A percentile compares a stretch with the other conserved stretches of the same genome.
Evolutionary conservation across 2,329 filamentous ascomycete species (phyloP).

Genomic region (Aspergillus versicolor): DNA sequence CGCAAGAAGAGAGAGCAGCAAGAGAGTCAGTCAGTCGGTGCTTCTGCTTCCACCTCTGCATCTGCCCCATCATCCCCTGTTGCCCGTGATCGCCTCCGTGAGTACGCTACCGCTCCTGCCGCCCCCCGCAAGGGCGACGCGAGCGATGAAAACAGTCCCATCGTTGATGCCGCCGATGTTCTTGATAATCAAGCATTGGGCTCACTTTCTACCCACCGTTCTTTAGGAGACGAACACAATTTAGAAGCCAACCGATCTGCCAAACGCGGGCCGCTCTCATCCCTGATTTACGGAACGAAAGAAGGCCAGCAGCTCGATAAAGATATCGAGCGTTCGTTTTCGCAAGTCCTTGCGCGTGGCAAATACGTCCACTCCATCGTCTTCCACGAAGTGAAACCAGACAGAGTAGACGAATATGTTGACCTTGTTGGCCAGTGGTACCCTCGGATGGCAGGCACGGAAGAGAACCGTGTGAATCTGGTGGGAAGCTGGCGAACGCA

Average conservation of each 20-base stretch:
- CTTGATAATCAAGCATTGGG: constrained; percentile 52
- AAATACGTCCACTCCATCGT: constrained; percentile 99
- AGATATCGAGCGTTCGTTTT: constrained; percentile 95
- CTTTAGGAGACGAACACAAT: constrained; percentile 57
- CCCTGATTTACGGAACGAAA: constrained; percentile 94
- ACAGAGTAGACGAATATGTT: constrained; percentile 93
- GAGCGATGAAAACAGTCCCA: constrained; percentile 33
- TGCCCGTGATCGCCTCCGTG: constrained; percentile 35
- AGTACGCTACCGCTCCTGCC: constrained; percentile 42
- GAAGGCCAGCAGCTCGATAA: constrained; percentile 92
- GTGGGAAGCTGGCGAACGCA: constrained; percentile 98
- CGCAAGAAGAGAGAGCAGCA: constrained; percentile 74
- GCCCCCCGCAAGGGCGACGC: constrained; percentile 48
- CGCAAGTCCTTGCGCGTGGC: constrained; percentile 87
- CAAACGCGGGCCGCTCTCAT: constrained; percentile 74
- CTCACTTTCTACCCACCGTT: constrained; percentile 58
- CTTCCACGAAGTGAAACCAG: constrained; percentile 91
- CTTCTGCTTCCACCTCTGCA: constrained; percentile 46
- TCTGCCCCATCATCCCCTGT: constrained; percentile 35
- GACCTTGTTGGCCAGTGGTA: constrained; percentile 89
- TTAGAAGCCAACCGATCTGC: constrained; percentile 60
- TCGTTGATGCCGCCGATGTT: constrained; percentile 42
- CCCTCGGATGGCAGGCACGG: constrained; percentile 77
- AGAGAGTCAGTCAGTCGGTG: constrained; percentile 72
- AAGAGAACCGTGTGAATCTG: constrained; percentile 90